phyloP scores from a whole-genome alignment of 345 rosid species.

The Hypericum perforatum region DNA sequence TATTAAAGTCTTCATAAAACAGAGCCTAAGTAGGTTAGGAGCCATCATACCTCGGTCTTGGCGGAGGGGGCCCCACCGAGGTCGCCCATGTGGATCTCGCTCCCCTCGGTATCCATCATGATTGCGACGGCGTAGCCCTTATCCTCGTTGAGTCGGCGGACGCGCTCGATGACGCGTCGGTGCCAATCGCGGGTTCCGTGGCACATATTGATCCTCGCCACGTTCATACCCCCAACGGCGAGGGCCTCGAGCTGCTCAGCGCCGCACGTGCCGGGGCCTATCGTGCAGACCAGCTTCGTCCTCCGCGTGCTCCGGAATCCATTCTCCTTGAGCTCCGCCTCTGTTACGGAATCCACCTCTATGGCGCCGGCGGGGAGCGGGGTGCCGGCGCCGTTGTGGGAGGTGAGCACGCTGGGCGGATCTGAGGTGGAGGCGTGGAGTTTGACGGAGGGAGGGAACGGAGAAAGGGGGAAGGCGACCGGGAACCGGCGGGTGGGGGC shows the following conservation, averaged over 20 bases:
- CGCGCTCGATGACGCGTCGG: constrained; percentile 61
- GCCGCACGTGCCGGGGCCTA: constrained; percentile 85
- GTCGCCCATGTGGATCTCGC: constrained; percentile 99
- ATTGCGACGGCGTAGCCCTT: constrained; percentile 94
- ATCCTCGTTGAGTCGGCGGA: constrained; percentile 80
- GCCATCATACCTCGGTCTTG: constrained; percentile 63
- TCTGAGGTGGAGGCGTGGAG: constrained; percentile 11
- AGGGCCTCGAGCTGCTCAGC: constrained; percentile 82
- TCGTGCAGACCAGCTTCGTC: constrained; percentile 91
- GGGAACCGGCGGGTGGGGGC: constrained; percentile 28
- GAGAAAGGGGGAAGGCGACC: constrained; percentile 14
- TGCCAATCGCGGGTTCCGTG: constrained; percentile 97
- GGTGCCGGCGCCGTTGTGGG: constrained; percentile 44
- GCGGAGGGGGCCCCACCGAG: constrained; percentile 78
- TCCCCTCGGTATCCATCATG: constrained; percentile 99
- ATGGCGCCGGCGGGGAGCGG: constrained; percentile 23
- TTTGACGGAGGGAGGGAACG: constrained; percentile 36
- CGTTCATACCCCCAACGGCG: constrained; percentile 98
- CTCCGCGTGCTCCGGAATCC: constrained; percentile 96
- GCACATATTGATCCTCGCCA: constrained; percentile 92
- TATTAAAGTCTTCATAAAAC: too few relatives aligned
- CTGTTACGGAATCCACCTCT: constrained; percentile 89
- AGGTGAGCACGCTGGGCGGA: constrained; percentile 33
- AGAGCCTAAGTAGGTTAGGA: neutral
- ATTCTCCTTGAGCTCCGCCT: constrained; percentile 92